Percentiles rank a stretch among this genome's conserved stretches.
phyloP scores from a whole-genome alignment of 1,284 basidiomycete genomes.

The Baeospora myosura region DNA sequence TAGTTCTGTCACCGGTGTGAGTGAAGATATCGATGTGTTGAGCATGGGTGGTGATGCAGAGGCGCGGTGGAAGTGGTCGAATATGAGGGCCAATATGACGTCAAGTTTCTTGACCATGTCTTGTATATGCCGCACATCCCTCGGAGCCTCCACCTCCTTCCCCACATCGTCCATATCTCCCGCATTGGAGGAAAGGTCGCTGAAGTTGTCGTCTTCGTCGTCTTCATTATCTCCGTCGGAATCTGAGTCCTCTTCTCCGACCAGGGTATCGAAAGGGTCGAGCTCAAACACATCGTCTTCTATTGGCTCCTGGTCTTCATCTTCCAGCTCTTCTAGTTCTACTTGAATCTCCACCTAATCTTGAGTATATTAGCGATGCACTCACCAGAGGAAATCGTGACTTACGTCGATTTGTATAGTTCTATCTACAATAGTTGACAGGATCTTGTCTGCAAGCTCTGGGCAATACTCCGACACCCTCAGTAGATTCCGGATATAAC shows the following conservation, averaged over 20 bases:
- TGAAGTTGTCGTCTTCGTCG: constrained; percentile 42
- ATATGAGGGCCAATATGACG: constrained; percentile 76
- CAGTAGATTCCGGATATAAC: constrained; percentile 89
- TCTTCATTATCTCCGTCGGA: constrained; percentile 49
- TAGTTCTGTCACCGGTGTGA: constrained; percentile 26
- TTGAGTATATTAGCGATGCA: background rate
- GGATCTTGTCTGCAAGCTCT: constrained; percentile 79
- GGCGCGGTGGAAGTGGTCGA: constrained; percentile 70
- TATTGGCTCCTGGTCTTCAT: constrained; percentile 42
- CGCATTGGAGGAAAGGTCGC: constrained; percentile 63
- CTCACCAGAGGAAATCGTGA: constrained; percentile 10
- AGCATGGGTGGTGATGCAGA: constrained; percentile 23
- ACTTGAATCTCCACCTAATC: constrained; percentile 92
- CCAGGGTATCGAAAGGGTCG: constrained; percentile 77
- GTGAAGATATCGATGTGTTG: constrained; percentile 12
- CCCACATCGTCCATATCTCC: constrained; percentile 47
- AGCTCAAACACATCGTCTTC: constrained; percentile 63
- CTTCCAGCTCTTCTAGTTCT: constrained; percentile 88
- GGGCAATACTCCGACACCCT: constrained; percentile 85
- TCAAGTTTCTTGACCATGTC: constrained; percentile 90
- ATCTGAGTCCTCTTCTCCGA: constrained; percentile 61
- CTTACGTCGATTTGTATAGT: constrained; percentile 92
- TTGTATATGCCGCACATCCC: constrained; percentile 64
- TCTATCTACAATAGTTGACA: constrained; percentile 82
- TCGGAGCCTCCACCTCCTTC: constrained; percentile 32